Evolutionary conservation across 2,329 filamentous ascomycete genomes (phyloP), one percentile per base, ranked within the genome.

Genomic region (Paecilomyces variotii): DNA sequence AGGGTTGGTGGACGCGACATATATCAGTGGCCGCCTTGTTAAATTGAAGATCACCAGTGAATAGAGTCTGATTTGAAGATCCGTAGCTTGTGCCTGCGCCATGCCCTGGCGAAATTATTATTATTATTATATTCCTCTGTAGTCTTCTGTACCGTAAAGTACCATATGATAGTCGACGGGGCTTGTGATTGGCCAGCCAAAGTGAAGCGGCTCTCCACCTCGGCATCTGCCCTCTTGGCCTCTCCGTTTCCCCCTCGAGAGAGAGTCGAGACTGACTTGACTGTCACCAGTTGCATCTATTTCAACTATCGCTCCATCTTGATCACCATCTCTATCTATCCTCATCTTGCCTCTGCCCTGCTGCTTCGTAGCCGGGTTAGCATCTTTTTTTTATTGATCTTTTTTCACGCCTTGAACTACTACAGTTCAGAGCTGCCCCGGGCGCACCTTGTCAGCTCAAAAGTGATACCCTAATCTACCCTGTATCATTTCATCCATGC

Each of bases 151-250:
- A 34, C 32, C 32, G 32, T 45, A 19, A 50, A 19, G 24, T 30
- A 26, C 14, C n/a, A 3, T 19, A 19, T 39, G 2, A 12, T 24
- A 6, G 35, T 30, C 30, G 7, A 10, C 7, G 30, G 3, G 45
- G 7, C 4, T 24, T 52, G 0, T 52, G 52, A 61, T 56, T 61
- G 60, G 60, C 34, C n/a, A 1, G 19, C 19, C 11, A 57, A 61
- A 61, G 60, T 61, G 60, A 61, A 59, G 60, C 60, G 30, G 56
- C 51, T 34, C 28, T 45, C 56, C 56, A 30, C 35, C 27, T 51
- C 19, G 4, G 55, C 6, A 26, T 30, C 28, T 24, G 34, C 19
- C 19, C 19, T 19, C 19, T 39, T 49, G 51, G 39, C 45, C 54
- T 26, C 26, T 39, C 56, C 34, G 35, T 50, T 45, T 55, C 57